phyloP scores from a whole-genome alignment of 495 filamentous ascomycete species.

The Aspergillus haitiensis region DNA sequence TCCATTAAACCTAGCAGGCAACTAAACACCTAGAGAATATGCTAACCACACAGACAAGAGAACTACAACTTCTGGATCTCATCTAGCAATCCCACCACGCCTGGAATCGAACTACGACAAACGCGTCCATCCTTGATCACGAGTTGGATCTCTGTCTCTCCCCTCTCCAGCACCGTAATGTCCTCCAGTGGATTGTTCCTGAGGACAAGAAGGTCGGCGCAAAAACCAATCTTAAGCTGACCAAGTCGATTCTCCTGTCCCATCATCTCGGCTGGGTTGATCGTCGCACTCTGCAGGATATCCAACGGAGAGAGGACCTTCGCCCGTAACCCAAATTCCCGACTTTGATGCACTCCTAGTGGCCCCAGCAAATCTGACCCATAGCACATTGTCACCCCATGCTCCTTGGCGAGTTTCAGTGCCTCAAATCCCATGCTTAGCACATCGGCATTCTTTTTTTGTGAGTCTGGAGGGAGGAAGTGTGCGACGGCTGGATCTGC shows the following conservation, averaged over 20 bases:
- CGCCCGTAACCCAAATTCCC: slow-evolving; percentile 50
- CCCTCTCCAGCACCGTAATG: slow-evolving; percentile 47
- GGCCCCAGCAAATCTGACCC: slow-evolving; percentile 56
- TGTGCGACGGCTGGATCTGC: slow-evolving; percentile 39
- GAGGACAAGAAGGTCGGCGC: slow-evolving; percentile 47
- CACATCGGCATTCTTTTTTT: slow-evolving; percentile 48
- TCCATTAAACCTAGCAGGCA: too few relatives aligned
- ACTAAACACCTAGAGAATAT: too few relatives aligned
- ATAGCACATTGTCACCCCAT: slow-evolving; percentile 55
- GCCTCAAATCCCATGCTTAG: slow-evolving; percentile 46
- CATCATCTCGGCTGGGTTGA: slow-evolving; percentile 51
- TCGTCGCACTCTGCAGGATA: slow-evolving; percentile 52
- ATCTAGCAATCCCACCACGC: too few relatives aligned
- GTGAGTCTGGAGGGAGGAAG: slow-evolving; percentile 42
- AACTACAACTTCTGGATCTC: too few relatives aligned
- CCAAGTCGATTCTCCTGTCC: slow-evolving; percentile 44
- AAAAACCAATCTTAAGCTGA: slow-evolving; percentile 41
- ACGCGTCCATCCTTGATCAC: slow-evolving; percentile 54
- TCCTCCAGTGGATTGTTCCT: slow-evolving; percentile 53
- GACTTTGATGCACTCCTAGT: slow-evolving; percentile 45
- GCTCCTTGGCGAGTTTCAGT: slow-evolving; percentile 44
- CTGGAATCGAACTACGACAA: neutral
- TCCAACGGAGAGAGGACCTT: slow-evolving; percentile 42
- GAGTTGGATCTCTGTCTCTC: slow-evolving; percentile 41
- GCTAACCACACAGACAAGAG: too few relatives aligned